phyloP scores from a whole-genome alignment of 352 stramenopile species.

The Plasmopara halstedii region DNA sequence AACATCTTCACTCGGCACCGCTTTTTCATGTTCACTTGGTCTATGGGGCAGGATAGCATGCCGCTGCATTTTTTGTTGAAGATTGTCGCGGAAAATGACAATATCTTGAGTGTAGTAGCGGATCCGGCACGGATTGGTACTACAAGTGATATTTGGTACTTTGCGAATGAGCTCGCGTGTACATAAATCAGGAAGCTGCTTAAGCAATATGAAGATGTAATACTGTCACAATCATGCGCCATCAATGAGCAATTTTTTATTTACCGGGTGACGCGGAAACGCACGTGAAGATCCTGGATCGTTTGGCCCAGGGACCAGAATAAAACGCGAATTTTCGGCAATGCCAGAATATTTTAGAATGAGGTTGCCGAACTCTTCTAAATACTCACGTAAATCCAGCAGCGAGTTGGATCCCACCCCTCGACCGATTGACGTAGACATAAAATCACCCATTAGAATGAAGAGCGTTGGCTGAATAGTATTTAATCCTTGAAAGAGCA shows the following conservation, averaged over 20 bases:
- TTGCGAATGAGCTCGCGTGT: constrained; percentile 59
- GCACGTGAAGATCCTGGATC: constrained; percentile 81
- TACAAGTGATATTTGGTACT: constrained; percentile 74
- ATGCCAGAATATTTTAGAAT: constrained; percentile 84
- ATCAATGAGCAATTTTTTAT: background rate
- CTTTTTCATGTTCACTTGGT: constrained; percentile 30
- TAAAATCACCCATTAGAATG: constrained; percentile 93
- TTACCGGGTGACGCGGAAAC: constrained; percentile 74
- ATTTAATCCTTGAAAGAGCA: constrained; percentile 86
- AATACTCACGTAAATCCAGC: constrained; percentile 76
- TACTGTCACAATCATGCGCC: background rate
- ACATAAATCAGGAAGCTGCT: constrained; percentile 58
- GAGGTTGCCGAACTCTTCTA: constrained; percentile 88
- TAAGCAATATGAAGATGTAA: background rate
- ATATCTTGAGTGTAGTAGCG: constrained; percentile 91
- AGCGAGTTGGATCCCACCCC: constrained; percentile 56
- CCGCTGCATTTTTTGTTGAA: constrained; percentile 88
- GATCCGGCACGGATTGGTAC: constrained; percentile 90
- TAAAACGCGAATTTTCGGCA: constrained; percentile 79
- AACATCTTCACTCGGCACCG: constrained; percentile 12
- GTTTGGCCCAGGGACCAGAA: constrained; percentile 89
- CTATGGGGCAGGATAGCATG: constrained; percentile 71
- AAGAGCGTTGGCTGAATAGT: constrained; percentile 77
- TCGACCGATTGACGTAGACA: constrained; percentile 69
- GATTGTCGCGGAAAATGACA: constrained; percentile 88